These are phyloP conservation scores for Phytomonas sp. DNA, from an alignment of 208 protist species.

Conservation along the genomic window DNA sequence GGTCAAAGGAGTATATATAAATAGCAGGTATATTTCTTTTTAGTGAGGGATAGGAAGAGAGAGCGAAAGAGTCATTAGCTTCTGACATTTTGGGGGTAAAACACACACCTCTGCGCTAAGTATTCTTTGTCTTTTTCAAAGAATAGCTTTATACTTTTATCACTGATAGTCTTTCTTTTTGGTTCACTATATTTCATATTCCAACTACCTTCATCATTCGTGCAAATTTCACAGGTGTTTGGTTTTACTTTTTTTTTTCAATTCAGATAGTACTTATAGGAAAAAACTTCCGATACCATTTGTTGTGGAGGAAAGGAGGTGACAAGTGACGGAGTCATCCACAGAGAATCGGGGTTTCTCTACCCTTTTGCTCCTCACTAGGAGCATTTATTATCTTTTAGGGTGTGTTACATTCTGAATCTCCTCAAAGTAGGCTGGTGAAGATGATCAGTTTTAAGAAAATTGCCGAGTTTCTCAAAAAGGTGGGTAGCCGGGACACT, in stretches of 20 bases:
- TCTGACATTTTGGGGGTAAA: slow-evolving; percentile 1
- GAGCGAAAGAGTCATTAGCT: neutral
- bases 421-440: neutral
- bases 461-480: slow-evolving; percentile 46
- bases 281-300: neutral
- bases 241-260: slow-evolving; percentile 6
- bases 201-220: neutral
- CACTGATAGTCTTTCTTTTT: neutral
- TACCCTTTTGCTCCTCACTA: neutral
- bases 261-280: slow-evolving; percentile 11
- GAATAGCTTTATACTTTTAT: slow-evolving; percentile 8
- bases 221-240: neutral
- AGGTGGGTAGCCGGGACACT: slow-evolving; percentile 23
- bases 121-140: slow-evolving; percentile 4
- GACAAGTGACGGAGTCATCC: neutral
- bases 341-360: neutral
- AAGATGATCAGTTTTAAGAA: slow-evolving; percentile 53
- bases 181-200: neutral
- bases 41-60: slow-evolving; percentile 3
- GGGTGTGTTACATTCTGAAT: neutral
- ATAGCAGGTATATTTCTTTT: slow-evolving; percentile 1
- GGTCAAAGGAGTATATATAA: neutral
- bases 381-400: neutral
- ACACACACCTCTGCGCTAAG: neutral
- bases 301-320: neutral